Percentiles rank a stretch among this genome's conserved stretches.
These are phyloP conservation scores for Prunus dulcis DNA, from an alignment of 306 rosid genomes.

Conservation along the genomic window DNA sequence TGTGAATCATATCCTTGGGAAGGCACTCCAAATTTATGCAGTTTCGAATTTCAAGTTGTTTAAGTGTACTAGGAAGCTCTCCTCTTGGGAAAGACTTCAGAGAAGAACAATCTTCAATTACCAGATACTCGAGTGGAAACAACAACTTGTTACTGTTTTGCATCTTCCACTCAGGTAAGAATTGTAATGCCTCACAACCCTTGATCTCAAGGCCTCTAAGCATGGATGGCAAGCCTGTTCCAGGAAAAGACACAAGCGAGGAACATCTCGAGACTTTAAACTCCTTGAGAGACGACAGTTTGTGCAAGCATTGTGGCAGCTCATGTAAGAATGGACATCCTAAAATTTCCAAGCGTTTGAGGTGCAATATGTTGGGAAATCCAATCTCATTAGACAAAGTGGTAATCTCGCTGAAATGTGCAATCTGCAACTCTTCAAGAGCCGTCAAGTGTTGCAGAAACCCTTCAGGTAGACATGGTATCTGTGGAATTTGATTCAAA, in stretches of 20 bases:
- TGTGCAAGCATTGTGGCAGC: slow-evolving; percentile 18
- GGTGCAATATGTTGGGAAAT: slow-evolving; percentile 23
- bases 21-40: slow-evolving; percentile 21
- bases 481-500: slow-evolving; percentile 20
- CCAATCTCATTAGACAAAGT: slow-evolving; percentile 27
- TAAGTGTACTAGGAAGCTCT: slow-evolving; percentile 25
- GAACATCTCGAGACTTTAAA: slow-evolving; percentile 26
- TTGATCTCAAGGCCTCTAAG: slow-evolving; percentile 26
- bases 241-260: slow-evolving; percentile 22
- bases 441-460: slow-evolving; percentile 16
- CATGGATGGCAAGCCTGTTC: slow-evolving; percentile 20
- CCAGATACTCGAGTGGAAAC: slow-evolving; percentile 25
- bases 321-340: slow-evolving; percentile 25
- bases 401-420: slow-evolving; percentile 18
- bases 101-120: slow-evolving; percentile 35
- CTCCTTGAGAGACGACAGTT: slow-evolving; percentile 23
- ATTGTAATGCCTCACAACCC: slow-evolving; percentile 25
- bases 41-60: slow-evolving; percentile 25
- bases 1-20: slow-evolving; percentile 9
- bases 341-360: slow-evolving; percentile 29
- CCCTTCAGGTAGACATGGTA: slow-evolving; percentile 17
- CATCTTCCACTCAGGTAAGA: slow-evolving; percentile 23
- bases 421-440: slow-evolving; percentile 29
- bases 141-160: background rate
- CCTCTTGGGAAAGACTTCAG: slow-evolving; percentile 26